These are phyloP conservation scores for Phytophthora sp. DNA, from an alignment of 352 stramenopile genomes.

Conservation along the genomic window DNA sequence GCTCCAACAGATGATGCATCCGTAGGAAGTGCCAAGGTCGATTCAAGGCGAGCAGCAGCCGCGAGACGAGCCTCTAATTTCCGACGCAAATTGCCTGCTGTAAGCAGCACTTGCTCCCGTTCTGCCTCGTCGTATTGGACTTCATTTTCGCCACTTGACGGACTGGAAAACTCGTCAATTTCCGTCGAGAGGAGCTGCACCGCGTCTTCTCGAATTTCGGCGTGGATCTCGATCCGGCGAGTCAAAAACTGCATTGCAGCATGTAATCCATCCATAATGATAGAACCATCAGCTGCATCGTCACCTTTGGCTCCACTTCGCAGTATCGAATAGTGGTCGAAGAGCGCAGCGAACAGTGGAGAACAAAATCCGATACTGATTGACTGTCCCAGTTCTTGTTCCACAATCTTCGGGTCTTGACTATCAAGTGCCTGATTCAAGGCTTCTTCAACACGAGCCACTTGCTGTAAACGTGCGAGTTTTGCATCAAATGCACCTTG, in stretches of 20 bases:
- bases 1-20: constrained; percentile 56
- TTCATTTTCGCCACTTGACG: constrained; percentile 32
- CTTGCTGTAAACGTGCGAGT: constrained; percentile 47
- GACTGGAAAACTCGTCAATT: constrained; percentile 56
- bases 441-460: constrained; percentile 47
- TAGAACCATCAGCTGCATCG: constrained; percentile 7
- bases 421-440: constrained; percentile 43
- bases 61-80: constrained; percentile 56
- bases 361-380: constrained; percentile 69
- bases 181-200: constrained; percentile 56
- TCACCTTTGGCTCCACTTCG: constrained; percentile 26
- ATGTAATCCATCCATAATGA: constrained; percentile 51
- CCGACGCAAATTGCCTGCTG: constrained; percentile 52
- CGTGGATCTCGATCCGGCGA: constrained; percentile 49
- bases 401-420: constrained; percentile 44
- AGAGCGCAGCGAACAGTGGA: constrained; percentile 49
- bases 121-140: constrained; percentile 38
- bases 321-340: constrained; percentile 51
- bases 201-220: constrained; percentile 67
- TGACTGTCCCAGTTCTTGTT: constrained; percentile 57
- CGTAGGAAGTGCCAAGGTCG: constrained; percentile 45
- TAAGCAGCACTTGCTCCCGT: constrained; percentile 46
- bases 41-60: constrained; percentile 54
- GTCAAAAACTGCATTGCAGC: constrained; percentile 65
- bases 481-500: constrained; percentile 47